Percentiles rank a stretch among this genome's conserved stretches.
phyloP scores from a whole-genome alignment of 2,329 filamentous ascomycete species.

The Sporothrix sp. region DNA sequence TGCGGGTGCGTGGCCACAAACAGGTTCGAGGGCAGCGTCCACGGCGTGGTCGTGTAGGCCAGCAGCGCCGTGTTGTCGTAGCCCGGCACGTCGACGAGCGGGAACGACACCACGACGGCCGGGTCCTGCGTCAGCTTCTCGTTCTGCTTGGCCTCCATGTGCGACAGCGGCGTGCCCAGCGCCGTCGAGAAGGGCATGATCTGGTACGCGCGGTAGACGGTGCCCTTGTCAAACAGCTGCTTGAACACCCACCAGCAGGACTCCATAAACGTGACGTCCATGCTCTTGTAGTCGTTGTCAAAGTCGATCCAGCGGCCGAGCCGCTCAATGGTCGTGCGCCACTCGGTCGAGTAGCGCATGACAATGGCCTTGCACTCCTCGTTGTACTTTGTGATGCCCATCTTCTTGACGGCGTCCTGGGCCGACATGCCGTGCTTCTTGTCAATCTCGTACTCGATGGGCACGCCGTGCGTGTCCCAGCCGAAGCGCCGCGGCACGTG shows the following conservation, averaged over 20 bases:
- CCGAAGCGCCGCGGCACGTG: conserved; percentile 89
- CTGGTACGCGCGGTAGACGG: conserved; percentile 81
- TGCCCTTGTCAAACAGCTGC: conserved; percentile 78
- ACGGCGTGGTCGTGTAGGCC: conserved; percentile 78
- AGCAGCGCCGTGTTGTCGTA: conserved; percentile 67
- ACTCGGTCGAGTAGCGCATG: conserved; percentile 81
- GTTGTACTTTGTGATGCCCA: conserved; percentile 87
- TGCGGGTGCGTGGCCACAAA: conserved; percentile 63
- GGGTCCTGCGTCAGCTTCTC: conserved; percentile 91
- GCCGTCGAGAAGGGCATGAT: conserved; percentile 95
- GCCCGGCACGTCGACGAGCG: conserved; percentile 66
- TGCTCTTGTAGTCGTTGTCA: conserved; percentile 96
- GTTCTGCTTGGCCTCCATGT: conserved; percentile 91
- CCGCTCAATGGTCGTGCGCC: conserved; percentile 78
- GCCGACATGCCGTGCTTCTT: conserved; percentile 83
- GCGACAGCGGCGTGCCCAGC: conserved; percentile 79
- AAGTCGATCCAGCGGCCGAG: conserved; percentile 96
- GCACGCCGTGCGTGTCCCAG: conserved; percentile 90
- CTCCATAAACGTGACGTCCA: conserved; percentile 95
- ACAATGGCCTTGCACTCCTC: conserved; percentile 85
- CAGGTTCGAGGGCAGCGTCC: conserved; percentile 72
- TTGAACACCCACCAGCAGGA: conserved; percentile 96
- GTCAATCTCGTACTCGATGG: conserved; percentile 95
- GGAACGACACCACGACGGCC: conserved; percentile 80
- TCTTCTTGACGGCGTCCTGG: conserved; percentile 73